Evolutionary conservation across 78 protist genomes (phyloP).

Genomic region (Cyanophora paradoxa): DNA sequence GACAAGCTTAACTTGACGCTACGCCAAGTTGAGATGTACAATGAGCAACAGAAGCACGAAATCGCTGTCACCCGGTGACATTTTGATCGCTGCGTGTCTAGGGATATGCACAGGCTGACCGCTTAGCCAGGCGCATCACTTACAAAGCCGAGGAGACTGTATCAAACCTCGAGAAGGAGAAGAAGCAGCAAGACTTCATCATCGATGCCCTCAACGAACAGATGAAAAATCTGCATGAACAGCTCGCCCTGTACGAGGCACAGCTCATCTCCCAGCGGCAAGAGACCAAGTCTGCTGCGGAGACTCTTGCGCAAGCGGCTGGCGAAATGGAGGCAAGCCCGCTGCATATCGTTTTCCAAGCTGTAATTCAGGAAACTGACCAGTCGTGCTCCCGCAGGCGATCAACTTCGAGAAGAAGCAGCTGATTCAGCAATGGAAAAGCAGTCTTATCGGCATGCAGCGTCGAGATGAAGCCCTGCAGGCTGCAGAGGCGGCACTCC

Average conservation of each 20-base stretch:
- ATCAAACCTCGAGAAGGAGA: conserved; percentile 21
- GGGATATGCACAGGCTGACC: too few relatives aligned
- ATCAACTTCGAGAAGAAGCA: conserved; percentile 38
- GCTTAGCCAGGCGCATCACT: conserved; percentile 34
- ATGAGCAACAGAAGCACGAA: conserved; percentile 25
- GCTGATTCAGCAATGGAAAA: conserved; percentile 40
- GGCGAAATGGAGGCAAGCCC: conserved; percentile 35
- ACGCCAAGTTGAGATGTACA: conserved; percentile 29
- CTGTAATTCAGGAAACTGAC: too few relatives aligned
- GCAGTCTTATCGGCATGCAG: conserved; percentile 44
- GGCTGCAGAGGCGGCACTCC: conserved; percentile 7
- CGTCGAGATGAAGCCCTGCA: conserved; percentile 53
- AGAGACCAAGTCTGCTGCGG: conserved; percentile 39
- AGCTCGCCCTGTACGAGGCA: conserved; percentile 26
- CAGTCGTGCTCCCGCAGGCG: conserved; percentile 10
- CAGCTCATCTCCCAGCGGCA: conserved; percentile 41
- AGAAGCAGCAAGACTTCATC: conserved; percentile 34
- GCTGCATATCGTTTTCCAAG: not conserved
- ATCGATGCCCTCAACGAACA: conserved; percentile 33
- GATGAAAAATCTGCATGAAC: conserved; percentile 17
- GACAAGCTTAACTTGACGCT: conserved; percentile 35
- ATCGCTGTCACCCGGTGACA: conserved; percentile 36
- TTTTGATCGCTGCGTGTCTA: too few relatives aligned
- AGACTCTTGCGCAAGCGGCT: conserved; percentile 34
- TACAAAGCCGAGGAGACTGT: conserved; percentile 54